A percentile compares a stretch with the other conserved stretches of the same genome.
phyloP scores from a whole-genome alignment of 768 basidiomycete genomes.

The Clavulina sp. region DNA sequence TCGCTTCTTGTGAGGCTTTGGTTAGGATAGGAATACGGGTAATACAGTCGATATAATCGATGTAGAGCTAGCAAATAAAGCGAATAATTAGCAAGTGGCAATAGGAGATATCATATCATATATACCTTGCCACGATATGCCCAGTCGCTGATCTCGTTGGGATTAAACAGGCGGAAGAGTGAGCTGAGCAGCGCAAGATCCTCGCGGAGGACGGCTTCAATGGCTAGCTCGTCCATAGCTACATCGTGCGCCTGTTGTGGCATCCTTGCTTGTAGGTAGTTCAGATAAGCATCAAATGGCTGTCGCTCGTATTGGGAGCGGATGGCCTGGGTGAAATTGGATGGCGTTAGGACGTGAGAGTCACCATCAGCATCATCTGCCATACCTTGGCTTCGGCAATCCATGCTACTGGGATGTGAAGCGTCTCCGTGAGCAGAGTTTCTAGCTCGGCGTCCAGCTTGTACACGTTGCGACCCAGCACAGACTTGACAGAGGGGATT shows the following conservation, averaged over 20 bases:
- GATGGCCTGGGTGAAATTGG: slow-evolving; percentile 39
- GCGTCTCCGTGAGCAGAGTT: slow-evolving; percentile 34
- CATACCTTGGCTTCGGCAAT: slow-evolving; percentile 74
- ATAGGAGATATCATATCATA: neutral
- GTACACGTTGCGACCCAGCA: slow-evolving; percentile 40
- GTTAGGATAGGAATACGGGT: slow-evolving; percentile 10
- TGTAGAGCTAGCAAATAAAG: slow-evolving; percentile 5
- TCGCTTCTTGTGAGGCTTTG: slow-evolving; percentile 18
- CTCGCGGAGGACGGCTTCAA: slow-evolving; percentile 63
- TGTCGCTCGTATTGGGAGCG: slow-evolving; percentile 42
- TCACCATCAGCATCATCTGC: slow-evolving; percentile 2
- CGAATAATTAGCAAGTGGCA: neutral
- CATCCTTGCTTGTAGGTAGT: slow-evolving; percentile 51
- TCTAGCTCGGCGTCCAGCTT: slow-evolving; percentile 14
- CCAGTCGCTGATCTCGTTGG: slow-evolving; percentile 54
- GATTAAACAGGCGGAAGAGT: slow-evolving; percentile 51
- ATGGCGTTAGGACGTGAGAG: neutral
- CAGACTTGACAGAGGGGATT: slow-evolving; percentile 61
- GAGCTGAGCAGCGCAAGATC: slow-evolving; percentile 44
- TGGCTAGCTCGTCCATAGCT: slow-evolving; percentile 71
- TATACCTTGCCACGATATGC: slow-evolving; percentile 64
- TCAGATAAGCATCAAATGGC: slow-evolving; percentile 56
- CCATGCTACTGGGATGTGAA: slow-evolving; percentile 74
- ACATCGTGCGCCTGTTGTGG: slow-evolving; percentile 66
- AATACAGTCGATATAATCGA: slow-evolving; percentile 9